phyloP scores from a whole-genome alignment of 2,329 filamentous ascomycete species.

The Beauveria medogensis region DNA sequence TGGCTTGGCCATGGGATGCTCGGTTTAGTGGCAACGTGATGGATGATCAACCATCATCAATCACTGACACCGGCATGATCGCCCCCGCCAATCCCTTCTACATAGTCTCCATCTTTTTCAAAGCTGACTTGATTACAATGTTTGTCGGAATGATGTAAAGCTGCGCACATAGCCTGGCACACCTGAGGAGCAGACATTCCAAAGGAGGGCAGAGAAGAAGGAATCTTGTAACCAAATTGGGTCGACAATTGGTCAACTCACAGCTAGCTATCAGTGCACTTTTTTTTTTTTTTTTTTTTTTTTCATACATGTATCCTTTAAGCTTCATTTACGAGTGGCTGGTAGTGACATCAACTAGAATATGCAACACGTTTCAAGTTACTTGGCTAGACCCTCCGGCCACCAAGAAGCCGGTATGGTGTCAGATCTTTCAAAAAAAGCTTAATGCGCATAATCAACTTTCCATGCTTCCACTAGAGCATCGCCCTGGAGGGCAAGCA shows the following conservation, averaged over 20 bases:
- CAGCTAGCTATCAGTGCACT: neutral
- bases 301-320: too few species aligned
- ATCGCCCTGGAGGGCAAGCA: neutral
- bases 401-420: neutral
- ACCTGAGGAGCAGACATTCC: neutral
- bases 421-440: neutral
- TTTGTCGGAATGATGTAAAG: neutral
- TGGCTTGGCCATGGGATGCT: neutral
- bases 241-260: neutral
- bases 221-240: neutral
- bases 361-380: constrained; percentile 5
- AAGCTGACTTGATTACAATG: neutral
- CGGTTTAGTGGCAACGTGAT: neutral
- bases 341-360: neutral
- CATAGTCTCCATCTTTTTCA: neutral
- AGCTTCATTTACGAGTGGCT: neutral
- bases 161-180: neutral
- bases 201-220: neutral
- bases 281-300: too few species aligned
- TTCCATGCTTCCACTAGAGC: neutral
- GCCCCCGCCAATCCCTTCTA: neutral
- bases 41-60: constrained; percentile 3
- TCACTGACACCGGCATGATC: constrained; percentile 5
- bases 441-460: neutral
- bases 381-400: neutral